Evolutionary conservation across 495 filamentous ascomycete genomes (phyloP), one percentile per base, ranked within the genome.

Genomic region (Lophiotrema nucula): DNA sequence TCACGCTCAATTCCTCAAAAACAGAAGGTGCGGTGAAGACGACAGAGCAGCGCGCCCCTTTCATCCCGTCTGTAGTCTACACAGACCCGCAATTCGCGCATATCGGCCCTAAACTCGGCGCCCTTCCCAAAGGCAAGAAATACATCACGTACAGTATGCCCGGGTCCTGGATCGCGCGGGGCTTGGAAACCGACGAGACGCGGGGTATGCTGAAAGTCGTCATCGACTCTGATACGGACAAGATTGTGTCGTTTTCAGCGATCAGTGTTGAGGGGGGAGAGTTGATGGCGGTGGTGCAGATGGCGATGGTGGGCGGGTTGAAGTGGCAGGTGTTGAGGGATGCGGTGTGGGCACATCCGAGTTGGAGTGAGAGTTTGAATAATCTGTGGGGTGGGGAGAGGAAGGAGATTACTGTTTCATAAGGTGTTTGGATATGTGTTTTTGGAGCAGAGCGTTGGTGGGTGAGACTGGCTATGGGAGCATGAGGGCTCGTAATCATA

Each of bases 81-180:
- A 80, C 75, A 4, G 79, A 81, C 58, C 79, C 79, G 6, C 79
- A 82, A 62, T 67, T 81, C 10, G 79, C 64, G 24, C 79, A 78
- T 53, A 66, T 81, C 25, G 79, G 78, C 1, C 57, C 78, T 10
- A 73, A 76, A 28, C 70, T 74, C 52, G 21, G 55, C 11, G 69
- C 76, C 55, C 70, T 73, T 10, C 2, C 63, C 47, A 24, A 55
- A 60, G n/a, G 56, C 51, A 46, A 55, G 19, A 66, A 65, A 35
- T 71, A 77, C 31, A 56, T 70, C 51, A 72, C 69, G 0, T 77
- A 78, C 22, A 71, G 56, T 37, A 80, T 81, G 79, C 77, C 79
- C 2, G 77, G 79, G 75, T 58, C 51, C 21, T 80, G 72, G 56
- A 73, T 81, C 6, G 78, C 79, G 6, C 65, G 79, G 24, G 79